phyloP scores from a whole-genome alignment of 345 rosid genomes.

The Chamaenerion angustifolium region DNA sequence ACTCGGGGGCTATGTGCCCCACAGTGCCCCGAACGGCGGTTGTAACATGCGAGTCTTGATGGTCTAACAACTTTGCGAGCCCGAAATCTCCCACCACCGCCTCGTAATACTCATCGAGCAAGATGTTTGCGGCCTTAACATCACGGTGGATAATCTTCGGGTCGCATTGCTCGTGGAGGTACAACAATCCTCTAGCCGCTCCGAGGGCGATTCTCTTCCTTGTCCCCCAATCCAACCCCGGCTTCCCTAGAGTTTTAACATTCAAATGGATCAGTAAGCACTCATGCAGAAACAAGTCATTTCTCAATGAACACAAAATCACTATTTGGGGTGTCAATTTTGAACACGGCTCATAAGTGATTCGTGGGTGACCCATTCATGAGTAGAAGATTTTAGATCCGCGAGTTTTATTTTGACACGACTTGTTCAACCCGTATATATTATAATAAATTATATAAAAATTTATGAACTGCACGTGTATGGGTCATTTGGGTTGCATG shows the following conservation, averaged over 20 bases:
- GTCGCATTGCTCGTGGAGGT: conserved; percentile 94
- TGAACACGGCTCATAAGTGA: too few species aligned
- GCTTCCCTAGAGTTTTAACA: conserved; percentile 31
- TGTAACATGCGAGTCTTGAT: conserved; percentile 93
- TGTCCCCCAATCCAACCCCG: conserved; percentile 80
- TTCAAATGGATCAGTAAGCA: too few species aligned
- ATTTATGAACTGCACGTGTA: too few species aligned
- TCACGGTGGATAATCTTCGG: conserved; percentile 97
- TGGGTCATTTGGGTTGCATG: too few species aligned
- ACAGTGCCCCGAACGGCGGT: conserved; percentile 96
- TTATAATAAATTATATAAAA: too few species aligned
- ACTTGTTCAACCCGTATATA: too few species aligned
- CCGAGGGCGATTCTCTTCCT: conserved; percentile 91
- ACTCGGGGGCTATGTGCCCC: conserved; percentile 97
- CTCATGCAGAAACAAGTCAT: too few species aligned
- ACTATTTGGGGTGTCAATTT: too few species aligned
- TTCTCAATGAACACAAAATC: too few species aligned
- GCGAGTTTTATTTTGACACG: too few species aligned
- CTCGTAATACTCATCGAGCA: conserved; percentile 81
- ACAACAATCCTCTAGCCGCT: conserved; percentile 81
- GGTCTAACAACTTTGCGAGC: conserved; percentile 85
- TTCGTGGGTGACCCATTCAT: too few species aligned
- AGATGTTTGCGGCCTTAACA: conserved; percentile 95
- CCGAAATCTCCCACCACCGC: conserved; percentile 99
- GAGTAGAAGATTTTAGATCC: too few species aligned